Evolutionary conservation across 2,329 filamentous ascomycete genomes (phyloP).

Genomic region (Aspergillus clavatus): DNA sequence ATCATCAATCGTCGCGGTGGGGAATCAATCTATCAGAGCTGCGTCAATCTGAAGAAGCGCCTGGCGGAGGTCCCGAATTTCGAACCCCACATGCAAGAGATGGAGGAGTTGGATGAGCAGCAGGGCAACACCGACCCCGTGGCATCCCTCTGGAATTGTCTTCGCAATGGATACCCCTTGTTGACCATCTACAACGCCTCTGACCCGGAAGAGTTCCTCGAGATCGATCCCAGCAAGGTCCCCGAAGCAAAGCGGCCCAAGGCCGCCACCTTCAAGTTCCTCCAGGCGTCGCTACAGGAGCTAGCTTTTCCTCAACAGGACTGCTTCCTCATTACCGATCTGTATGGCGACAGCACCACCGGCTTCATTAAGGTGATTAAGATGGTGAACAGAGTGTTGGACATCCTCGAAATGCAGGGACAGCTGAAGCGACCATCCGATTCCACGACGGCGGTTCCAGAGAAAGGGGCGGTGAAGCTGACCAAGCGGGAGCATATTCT

Average conservation of each 20-base stretch:
- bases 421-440: slow-evolving; percentile 63
- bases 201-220: slow-evolving; percentile 63
- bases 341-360: slow-evolving; percentile 91
- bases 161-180: slow-evolving; percentile 77
- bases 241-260: slow-evolving; percentile 75
- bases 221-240: slow-evolving; percentile 59
- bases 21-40: slow-evolving; percentile 94
- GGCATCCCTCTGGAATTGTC: slow-evolving; percentile 81
- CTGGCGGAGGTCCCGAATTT: slow-evolving; percentile 81
- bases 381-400: slow-evolving; percentile 87
- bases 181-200: slow-evolving; percentile 85
- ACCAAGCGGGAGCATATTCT: slow-evolving; percentile 83
- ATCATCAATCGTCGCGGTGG: slow-evolving; percentile 97
- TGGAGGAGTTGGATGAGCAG: slow-evolving; percentile 64
- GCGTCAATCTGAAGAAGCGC: slow-evolving; percentile 75
- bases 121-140: slow-evolving; percentile 69
- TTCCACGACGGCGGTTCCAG: slow-evolving; percentile 40
- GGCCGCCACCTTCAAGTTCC: slow-evolving; percentile 84
- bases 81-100: slow-evolving; percentile 65
- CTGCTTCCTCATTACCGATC: slow-evolving; percentile 85
- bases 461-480: slow-evolving; percentile 51
- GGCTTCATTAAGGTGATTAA: slow-evolving; percentile 96
- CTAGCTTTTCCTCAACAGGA: slow-evolving; percentile 73
- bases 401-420: slow-evolving; percentile 74
- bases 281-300: slow-evolving; percentile 80